phyloP scores from a whole-genome alignment of 208 protist genomes.

The Trypanosoma avium region DNA sequence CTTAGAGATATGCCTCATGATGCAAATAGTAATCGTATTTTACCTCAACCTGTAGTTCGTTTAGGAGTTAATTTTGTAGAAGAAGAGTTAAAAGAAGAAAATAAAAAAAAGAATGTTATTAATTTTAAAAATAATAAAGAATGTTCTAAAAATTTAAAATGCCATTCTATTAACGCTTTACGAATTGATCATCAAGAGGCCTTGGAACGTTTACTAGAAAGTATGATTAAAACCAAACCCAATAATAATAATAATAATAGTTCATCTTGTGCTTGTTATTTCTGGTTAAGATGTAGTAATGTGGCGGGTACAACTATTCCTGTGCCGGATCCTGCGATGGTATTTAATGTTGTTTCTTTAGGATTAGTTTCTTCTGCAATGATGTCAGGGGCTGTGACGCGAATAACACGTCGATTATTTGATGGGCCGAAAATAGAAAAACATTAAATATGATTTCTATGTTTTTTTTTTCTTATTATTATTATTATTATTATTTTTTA shows the following conservation, averaged over 20 bases:
- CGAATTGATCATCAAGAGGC: constrained; percentile 54
- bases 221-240: too few relatives aligned
- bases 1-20: constrained; percentile 67
- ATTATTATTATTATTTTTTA: too few relatives aligned
- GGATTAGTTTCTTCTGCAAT: constrained; percentile 47
- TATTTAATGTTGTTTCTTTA: constrained; percentile 71
- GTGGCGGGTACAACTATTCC: constrained; percentile 65
- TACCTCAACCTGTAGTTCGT: constrained; percentile 68
- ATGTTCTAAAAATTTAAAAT: constrained; percentile 3
- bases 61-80: constrained; percentile 23
- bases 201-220: constrained; percentile 30
- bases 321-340: constrained; percentile 72
- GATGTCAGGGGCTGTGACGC: constrained; percentile 28
- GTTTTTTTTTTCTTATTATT: too few relatives aligned
- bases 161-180: constrained; percentile 11
- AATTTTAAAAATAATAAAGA: not conserved
- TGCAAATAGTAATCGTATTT: constrained; percentile 66
- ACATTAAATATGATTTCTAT: too few relatives aligned
- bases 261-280: constrained; percentile 25
- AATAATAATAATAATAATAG: not conserved
- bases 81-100: not conserved
- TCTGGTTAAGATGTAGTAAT: constrained; percentile 54
- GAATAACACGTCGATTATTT: constrained; percentile 28
- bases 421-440: constrained; percentile 12
- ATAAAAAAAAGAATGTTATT: not conserved